Base-by-base conservation (phyloP, 1,139 yeast genomes). In the Magnusiomyces suaveolens region DNA sequence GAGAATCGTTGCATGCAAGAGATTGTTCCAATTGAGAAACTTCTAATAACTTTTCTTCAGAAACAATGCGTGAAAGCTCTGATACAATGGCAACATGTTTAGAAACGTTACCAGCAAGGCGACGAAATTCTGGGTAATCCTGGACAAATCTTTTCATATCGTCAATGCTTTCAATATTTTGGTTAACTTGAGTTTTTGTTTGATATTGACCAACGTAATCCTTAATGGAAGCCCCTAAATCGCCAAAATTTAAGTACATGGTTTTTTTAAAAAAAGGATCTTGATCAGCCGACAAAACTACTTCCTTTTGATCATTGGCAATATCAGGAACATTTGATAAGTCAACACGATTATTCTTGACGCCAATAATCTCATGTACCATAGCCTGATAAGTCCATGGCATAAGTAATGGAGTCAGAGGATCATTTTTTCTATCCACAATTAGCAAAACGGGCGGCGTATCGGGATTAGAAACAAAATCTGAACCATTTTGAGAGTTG, bases 331-430 rank as follows among this genome's bases (percentile, higher is more conserved):
- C 71, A 2, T 60, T 60, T 1, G 83, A 72, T 53, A 90, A 69
- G 59, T 82, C 83, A 1, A 88, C 96, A 3, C 92, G 78, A 63
- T 92, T 92, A 65, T 88, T 84, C 23, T 75, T 73, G 56, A 92
- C 86, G 1, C 92, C 95, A 44, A 92, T 74, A 39, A 88, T 77
- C 66, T 94, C 97, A 67, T 92, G 96, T 20, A 92, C 87, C 98
- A 94, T 92, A 1, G 97, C 87, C 66, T 92, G 97, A 69, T 89
- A 92, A 0, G 98, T 90, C 99, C 99, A 92, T 1, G 97, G 98
- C 44, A 84, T 80, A 50, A 92, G 71, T 48, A 92, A 73, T 1
- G 99, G 97, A 0, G 99, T 92, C 33, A 90, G 75, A 1, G 97
- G 97, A 68, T 92, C 99, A 64, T 82, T 84, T 57, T 82, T 80